Evolutionary conservation across 2,329 filamentous ascomycete species (phyloP), one percentile per base, ranked within the genome.

Genomic region (Aspergillus pseudotamarii): DNA sequence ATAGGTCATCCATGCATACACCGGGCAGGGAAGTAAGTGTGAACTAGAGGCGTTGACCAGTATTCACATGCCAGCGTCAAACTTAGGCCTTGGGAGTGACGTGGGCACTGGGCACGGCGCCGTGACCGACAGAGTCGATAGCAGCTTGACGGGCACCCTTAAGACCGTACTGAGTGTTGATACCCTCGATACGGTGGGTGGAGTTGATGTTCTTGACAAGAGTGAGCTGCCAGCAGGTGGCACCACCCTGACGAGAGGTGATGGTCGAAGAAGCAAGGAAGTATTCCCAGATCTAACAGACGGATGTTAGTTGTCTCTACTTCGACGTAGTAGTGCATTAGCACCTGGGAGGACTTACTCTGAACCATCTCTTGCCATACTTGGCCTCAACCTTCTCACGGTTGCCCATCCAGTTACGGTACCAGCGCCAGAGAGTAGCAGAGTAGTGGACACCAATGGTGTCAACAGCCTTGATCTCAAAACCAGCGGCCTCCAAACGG

Each of bases 381-480:
- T 97, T 98, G 76, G 91, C 93, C 80, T 91, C 88, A 66, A 97
- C 91, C 84, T 96, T 96, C 63, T 96, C 92, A 71, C 86, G 85
- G 86, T 98, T 98, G 81, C 85, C 93, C 79, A 97, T 86, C 95
- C 95, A 98, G 87, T 98, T 98, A 70, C 95, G 87, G 85, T 98
- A 98, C 95, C 95, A 98, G 76, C 92, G 88, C 95, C 95, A 98
- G 66, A 99, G 84, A 32, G 95, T 98, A 58, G 93, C 93, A 57
- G 93, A 96, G 83, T 97, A 98, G 84, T 98, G 95, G 50, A 98
- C 93, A 75, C 95, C 94, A 72, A 98, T 87, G 51, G 94, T 98
- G 79, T 99, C 95, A 68, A 97, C 83, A 70, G 84, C 84, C 89
- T 97, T 98, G 79, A 98, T 83, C 81, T 98, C 95, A 73, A 93